A percentile compares a stretch with the other conserved stretches of the same genome.
Evolutionary conservation across 2,329 filamentous ascomycete species (phyloP).

Genomic region (Exophiala spinifera): DNA sequence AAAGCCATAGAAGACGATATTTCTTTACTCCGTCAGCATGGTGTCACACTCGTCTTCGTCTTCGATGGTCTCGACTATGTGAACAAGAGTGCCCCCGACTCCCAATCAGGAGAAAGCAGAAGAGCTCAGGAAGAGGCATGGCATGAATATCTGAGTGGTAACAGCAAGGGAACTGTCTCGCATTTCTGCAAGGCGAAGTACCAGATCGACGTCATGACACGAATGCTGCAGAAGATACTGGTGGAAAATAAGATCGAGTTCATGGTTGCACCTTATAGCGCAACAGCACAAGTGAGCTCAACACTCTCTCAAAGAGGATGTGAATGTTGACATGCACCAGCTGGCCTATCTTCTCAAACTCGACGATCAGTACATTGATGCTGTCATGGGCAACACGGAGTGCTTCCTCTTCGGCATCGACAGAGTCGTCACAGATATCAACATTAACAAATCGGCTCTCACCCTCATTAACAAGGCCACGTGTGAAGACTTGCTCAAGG

Average conservation of each 20-base stretch:
- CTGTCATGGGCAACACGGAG: slow-evolving; percentile 80
- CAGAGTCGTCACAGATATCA: slow-evolving; percentile 62
- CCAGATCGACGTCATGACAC: slow-evolving; percentile 63
- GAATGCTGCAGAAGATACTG: slow-evolving; percentile 72
- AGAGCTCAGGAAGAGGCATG: slow-evolving; percentile 76
- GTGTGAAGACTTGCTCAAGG: slow-evolving; percentile 58
- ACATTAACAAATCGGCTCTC: slow-evolving; percentile 60
- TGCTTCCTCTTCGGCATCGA: slow-evolving; percentile 81
- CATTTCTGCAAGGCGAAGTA: slow-evolving; percentile 72
- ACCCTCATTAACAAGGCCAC: slow-evolving; percentile 62
- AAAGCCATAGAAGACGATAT: slow-evolving; percentile 74
- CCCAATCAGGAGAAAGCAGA: slow-evolving; percentile 57
- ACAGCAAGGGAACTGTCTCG: slow-evolving; percentile 68
- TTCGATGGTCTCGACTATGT: slow-evolving; percentile 84
- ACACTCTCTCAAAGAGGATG: not conserved
- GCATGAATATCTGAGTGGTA: slow-evolving; percentile 77
- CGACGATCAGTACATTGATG: slow-evolving; percentile 65
- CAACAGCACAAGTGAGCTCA: slow-evolving; percentile 71
- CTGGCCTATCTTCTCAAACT: slow-evolving; percentile 66
- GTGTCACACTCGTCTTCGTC: slow-evolving; percentile 79
- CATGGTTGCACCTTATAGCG: slow-evolving; percentile 81
- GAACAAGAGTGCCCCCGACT: slow-evolving; percentile 65
- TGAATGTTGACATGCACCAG: not conserved
- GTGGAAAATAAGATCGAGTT: slow-evolving; percentile 68
- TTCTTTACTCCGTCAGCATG: slow-evolving; percentile 64